phyloP scores from a whole-genome alignment of 805 yeast species.

The Candida loeiensis region DNA sequence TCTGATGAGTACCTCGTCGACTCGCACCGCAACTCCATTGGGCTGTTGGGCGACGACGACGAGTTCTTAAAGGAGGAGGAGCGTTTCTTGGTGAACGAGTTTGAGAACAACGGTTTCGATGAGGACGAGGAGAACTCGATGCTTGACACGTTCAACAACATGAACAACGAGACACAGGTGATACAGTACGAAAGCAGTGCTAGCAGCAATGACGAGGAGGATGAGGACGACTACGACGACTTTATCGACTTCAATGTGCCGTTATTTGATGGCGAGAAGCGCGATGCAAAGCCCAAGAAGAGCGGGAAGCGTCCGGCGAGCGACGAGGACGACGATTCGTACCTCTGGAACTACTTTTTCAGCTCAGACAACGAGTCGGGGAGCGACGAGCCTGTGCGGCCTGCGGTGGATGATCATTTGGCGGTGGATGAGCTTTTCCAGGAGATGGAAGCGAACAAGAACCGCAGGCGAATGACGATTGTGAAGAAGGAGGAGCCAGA shows the following conservation, averaged over 20 bases:
- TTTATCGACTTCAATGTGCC: constrained; percentile 36
- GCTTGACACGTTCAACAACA: constrained; percentile 19
- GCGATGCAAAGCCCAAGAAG: constrained; percentile 7
- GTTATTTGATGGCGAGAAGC: constrained; percentile 17
- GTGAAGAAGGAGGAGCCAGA: constrained; percentile 5
- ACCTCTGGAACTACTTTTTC: constrained; percentile 73
- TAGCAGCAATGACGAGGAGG: constrained; percentile 29
- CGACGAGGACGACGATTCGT: constrained; percentile 62
- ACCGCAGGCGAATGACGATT: constrained; percentile 9
- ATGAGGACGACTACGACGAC: constrained; percentile 42
- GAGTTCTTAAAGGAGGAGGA: constrained; percentile 43
- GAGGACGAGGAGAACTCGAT: constrained; percentile 11
- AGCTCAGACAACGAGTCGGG: constrained; percentile 37
- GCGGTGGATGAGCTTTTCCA: constrained; percentile 22
- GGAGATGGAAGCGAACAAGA: constrained; percentile 16
- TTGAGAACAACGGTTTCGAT: constrained; percentile 26
- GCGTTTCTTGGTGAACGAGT: constrained; percentile 42
- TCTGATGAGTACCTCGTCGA: constrained; percentile 31
- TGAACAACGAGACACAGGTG: constrained; percentile 28
- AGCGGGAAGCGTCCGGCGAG: constrained; percentile 15
- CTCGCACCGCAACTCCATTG: constrained; percentile 22
- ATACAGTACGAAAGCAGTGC: constrained; percentile 39
- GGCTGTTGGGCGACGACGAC: constrained; percentile 33
- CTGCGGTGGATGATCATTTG: constrained; percentile 19
- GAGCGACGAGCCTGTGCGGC: constrained; percentile 16